Percentiles rank a stretch among this genome's conserved stretches.
phyloP scores from a whole-genome alignment of 75 land plant species.

The Cupressus sempervirens region DNA sequence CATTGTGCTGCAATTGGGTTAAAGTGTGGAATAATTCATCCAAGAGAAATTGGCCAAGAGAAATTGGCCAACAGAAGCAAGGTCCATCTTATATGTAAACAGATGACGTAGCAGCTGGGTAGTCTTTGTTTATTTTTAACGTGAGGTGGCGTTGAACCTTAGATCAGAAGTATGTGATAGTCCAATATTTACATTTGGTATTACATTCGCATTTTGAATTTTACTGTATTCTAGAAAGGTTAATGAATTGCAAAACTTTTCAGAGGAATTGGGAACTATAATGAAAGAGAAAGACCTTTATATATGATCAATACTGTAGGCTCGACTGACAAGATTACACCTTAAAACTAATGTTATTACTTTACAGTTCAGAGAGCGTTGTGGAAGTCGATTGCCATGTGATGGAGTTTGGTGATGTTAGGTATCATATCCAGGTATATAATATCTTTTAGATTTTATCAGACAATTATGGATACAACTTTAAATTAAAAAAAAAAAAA shows the following conservation, averaged over 20 bases:
- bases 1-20: neutral
- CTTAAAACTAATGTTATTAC: neutral
- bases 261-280: neutral
- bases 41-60: too few species aligned
- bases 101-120: neutral
- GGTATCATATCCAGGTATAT: conserved; percentile 45
- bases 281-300: neutral
- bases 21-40: neutral
- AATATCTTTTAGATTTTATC: neutral
- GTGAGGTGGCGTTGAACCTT: neutral
- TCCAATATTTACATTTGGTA: neutral
- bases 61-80: neutral
- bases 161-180: neutral
- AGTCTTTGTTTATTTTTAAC: neutral
- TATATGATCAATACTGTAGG: neutral
- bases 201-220: neutral
- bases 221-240: neutral
- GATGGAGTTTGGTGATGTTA: conserved; percentile 47
- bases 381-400: conserved; percentile 44
- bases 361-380: conserved; percentile 34
- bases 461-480: neutral
- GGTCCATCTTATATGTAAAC: neutral
- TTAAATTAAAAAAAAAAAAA: too few species aligned
- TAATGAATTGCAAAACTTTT: neutral
- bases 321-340: neutral